Base-by-base conservation (phyloP, 2,329 filamentous ascomycete genomes). In the Fusarium pseudograminearum region DNA sequence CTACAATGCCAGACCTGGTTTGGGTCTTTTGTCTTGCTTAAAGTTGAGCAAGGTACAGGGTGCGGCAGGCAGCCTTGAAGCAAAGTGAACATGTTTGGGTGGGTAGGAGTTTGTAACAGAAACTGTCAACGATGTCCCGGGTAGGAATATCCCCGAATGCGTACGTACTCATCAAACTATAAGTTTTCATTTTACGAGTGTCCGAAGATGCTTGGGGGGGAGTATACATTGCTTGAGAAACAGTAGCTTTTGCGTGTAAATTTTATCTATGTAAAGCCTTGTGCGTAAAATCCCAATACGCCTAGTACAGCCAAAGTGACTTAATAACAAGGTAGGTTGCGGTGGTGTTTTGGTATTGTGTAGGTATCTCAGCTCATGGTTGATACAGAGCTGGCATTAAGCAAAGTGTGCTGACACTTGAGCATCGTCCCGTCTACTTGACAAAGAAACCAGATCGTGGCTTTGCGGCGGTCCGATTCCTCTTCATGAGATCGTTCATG, bases 401-500 rank as follows among this genome's bases (percentile, higher is more conserved):
- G 53, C 41, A 65, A 45, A 56, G 53, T 44, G 42, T 30, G 26
- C 26, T 50, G 44, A 38, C 20, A 40, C 18, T 31, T 30, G 8
- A 48, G 18, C 26, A 34, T 26, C 33, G 24, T 20, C 61, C 26
- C 42, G 34, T 20, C 61, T 66, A 67, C 51, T 65, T 76, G 59
- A 71, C 73, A 53, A 87, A 80, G 70, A 87, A 87, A 0, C 84
- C 83, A 33, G 73, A 68, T 11, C 73, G 69, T 8, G 74, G 50
- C 60, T 80, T 80, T 46, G 78, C 78, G 18, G 79, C 78, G 8
- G 75, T 70, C 53, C 85, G 79, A 38, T 80, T 80, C 68, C 87
- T 82, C 71, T 73, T 78, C 61, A 88, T 68, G 31, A 89, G 76
- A 26, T 77, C 69, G 57, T 84, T 79, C 78, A 82, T 87, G 20